These are phyloP conservation scores for Irpex lacteus DNA, from an alignment of 1,284 basidiomycete species.

Conservation along the genomic window DNA sequence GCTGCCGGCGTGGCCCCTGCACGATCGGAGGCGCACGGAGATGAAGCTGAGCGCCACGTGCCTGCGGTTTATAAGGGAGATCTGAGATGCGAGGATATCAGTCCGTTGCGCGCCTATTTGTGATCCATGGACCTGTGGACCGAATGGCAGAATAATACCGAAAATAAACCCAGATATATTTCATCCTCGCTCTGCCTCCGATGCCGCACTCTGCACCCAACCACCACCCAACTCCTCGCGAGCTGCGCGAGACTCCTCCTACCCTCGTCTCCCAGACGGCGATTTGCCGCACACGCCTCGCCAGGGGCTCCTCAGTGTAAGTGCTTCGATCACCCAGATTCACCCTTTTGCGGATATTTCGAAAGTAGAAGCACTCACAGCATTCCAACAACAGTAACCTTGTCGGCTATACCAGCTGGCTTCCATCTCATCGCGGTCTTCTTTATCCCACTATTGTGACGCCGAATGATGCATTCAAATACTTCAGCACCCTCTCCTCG, in stretches of 20 bases:
- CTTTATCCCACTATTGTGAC: conserved; percentile 9
- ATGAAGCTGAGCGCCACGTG: background rate
- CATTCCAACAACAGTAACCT: conserved; percentile 1
- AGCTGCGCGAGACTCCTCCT: background rate
- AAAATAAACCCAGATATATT: background rate
- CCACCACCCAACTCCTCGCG: background rate
- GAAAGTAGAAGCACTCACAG: background rate
- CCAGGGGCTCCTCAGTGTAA: background rate
- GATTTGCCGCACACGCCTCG: background rate
- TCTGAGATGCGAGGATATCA: background rate
- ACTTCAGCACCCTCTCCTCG: conserved; percentile 19
- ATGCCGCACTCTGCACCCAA: background rate
- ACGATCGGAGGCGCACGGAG: too few relatives aligned
- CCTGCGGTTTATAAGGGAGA: background rate
- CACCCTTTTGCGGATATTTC: background rate
- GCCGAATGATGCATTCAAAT: conserved; percentile 21
- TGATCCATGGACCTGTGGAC: background rate
- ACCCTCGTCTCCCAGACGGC: background rate
- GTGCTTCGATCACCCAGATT: background rate
- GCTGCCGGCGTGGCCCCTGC: too few relatives aligned
- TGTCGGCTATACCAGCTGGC: conserved; percentile 1
- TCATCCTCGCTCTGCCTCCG: background rate
- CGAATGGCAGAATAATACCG: background rate
- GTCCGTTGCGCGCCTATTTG: background rate
- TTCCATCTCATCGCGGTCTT: conserved; percentile 10